Evolutionary conservation across 2,329 filamentous ascomycete species (phyloP), one percentile per base, ranked within the genome.

Genomic region (Ophidiomyces ophidiicola): DNA sequence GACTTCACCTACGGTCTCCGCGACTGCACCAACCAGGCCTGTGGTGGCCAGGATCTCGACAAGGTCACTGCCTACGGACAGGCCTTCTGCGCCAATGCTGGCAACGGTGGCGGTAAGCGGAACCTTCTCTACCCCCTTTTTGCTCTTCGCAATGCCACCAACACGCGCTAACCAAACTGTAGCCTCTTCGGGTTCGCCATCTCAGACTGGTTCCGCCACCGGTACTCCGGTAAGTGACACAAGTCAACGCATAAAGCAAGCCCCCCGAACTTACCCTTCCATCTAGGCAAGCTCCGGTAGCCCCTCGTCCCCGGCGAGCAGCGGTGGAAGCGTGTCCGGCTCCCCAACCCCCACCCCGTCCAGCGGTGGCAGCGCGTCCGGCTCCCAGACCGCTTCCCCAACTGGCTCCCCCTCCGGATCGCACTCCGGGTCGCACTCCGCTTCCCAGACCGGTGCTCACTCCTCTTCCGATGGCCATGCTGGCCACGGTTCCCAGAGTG

Each of bases 1-100:
- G 45, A 69, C 56, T 68, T 68, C 50, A 42, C 49, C 20, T 61
- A 53, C 44, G 66, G 66, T 42, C 55, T 69, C 33, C 62, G 58
- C 25, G 66, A 69, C 52, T 69, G 66, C 56, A 61, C 61, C 28
- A 32, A 47, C 11, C 44, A 67, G 50, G 60, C 63, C 23, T 69
- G 66, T 50, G 59, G 60, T 30, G 49, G 45, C 10, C 58, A 61
- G 17, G 53, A 64, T 42, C 44, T 58, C 7, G 39, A 44, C 33
- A 32, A 32, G 28, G 36, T 41, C 15, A 5, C 32, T 14, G 15
- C 25, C 21, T 10, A 6, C 17, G 43, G 38, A 12, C 23, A 31
- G 14, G 24, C 38, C 8, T 5, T 35, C 3, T 41, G 38, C 17
- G 15, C 21, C 25, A 17, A 17, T 35, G 19, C 17, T 32, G n/a